Evolutionary conservation across 208 protist species (phyloP).

Genomic region (Trypanosomatidae sp.): DNA sequence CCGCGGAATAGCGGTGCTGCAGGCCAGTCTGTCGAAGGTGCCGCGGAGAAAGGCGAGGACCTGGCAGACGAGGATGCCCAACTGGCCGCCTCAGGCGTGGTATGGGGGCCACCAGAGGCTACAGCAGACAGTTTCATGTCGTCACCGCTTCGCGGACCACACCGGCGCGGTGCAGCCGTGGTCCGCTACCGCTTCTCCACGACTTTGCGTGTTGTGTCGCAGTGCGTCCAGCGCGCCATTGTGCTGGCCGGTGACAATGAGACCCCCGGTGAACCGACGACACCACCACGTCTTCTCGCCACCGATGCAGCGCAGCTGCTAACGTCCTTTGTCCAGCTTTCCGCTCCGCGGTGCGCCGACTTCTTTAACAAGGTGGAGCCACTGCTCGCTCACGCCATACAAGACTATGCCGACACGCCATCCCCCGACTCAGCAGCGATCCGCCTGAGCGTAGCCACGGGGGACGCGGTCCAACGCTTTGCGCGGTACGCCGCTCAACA

Average conservation of each 20-base stretch:
- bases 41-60: neutral
- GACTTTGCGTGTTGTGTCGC: slow-evolving; percentile 17
- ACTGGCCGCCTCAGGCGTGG: neutral
- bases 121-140: neutral
- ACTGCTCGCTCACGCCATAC: neutral
- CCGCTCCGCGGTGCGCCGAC: slow-evolving; percentile 12
- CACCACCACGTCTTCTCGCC: slow-evolving; percentile 4
- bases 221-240: slow-evolving; percentile 24
- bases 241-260: slow-evolving; percentile 3
- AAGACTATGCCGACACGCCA: neutral
- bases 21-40: neutral
- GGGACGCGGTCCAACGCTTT: slow-evolving; percentile 9
- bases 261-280: neutral
- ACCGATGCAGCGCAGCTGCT: slow-evolving; percentile 17
- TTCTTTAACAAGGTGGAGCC: slow-evolving; percentile 21
- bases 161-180: neutral
- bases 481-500: neutral
- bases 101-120: neutral
- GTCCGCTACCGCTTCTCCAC: slow-evolving; percentile 16
- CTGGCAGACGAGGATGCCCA: neutral
- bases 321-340: slow-evolving; percentile 24
- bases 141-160: neutral
- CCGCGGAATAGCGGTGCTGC: neutral
- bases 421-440: neutral
- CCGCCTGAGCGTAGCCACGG: neutral